These are phyloP conservation scores for Cryoendolithus antarcticus DNA, from an alignment of 2,329 filamentous ascomycete species.

Conservation along the genomic window DNA sequence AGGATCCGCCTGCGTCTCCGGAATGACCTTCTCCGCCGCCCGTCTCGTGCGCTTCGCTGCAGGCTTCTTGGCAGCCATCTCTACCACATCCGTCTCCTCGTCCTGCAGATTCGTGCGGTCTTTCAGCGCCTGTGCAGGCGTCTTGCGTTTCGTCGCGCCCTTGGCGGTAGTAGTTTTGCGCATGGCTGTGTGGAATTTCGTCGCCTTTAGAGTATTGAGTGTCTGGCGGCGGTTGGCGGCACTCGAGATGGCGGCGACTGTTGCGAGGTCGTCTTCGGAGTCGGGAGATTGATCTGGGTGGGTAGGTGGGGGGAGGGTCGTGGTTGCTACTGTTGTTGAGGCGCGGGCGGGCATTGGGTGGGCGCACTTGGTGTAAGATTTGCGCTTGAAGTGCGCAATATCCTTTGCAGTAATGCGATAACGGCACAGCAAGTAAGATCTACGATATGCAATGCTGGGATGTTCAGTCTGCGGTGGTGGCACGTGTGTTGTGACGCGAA, in stretches of 20 bases:
- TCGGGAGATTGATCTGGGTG: conserved; percentile 2
- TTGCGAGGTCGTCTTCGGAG: conserved; percentile 14
- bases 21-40: conserved; percentile 22
- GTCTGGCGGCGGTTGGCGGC: conserved; percentile 12
- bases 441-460: no score
- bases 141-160: conserved; percentile 27
- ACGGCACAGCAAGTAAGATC: no score
- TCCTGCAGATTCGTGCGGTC: conserved; percentile 23
- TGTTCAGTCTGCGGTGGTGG: no score
- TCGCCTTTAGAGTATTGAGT: conserved; percentile 17
- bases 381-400: no score
- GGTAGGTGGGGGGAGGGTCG: no score
- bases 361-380: no score
- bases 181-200: conserved; percentile 24
- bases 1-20: conserved; percentile 34
- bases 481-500: no score
- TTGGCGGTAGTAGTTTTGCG: conserved; percentile 26
- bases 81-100: no score
- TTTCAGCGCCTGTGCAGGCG: conserved; percentile 26
- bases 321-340: no score
- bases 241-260: conserved; percentile 7
- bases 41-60: conserved; percentile 3
- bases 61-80: no score
- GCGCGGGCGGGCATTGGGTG: no score
- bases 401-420: no score